These are phyloP conservation scores for Anthostomella pinea DNA, from an alignment of 2,329 filamentous ascomycete genomes.

Conservation along the genomic window DNA sequence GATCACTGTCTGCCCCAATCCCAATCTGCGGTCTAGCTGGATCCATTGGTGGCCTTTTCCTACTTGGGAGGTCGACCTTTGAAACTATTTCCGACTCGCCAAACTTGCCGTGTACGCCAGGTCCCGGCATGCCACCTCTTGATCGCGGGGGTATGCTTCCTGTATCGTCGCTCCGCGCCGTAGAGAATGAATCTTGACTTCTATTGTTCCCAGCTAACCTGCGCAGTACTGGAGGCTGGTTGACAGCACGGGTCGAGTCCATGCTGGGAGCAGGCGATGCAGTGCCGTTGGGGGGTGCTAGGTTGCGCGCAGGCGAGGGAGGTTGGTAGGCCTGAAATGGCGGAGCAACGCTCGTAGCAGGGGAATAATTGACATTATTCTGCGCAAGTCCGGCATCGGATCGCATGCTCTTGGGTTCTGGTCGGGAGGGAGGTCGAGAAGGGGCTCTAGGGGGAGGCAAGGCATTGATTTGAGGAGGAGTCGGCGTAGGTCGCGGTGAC, in stretches of 20 bases:
- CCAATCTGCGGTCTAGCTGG: conserved; percentile 48
- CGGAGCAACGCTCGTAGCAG: conserved; percentile 17
- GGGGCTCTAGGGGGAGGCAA: conserved; percentile 16
- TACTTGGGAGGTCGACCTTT: conserved; percentile 55
- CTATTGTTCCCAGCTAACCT: conserved; percentile 50
- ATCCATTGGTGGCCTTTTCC: conserved; percentile 66
- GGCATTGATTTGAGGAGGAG: conserved; percentile 19
- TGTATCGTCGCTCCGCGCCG: conserved; percentile 49
- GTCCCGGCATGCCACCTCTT: conserved; percentile 46
- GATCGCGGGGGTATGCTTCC: conserved; percentile 51
- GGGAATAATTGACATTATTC: conserved; percentile 11
- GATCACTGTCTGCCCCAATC: conserved; percentile 43
- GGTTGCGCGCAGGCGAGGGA: conserved; percentile 29
- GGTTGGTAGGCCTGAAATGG: conserved; percentile 23
- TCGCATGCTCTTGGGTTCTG: conserved; percentile 16
- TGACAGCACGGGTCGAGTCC: conserved; percentile 44
- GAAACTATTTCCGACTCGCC: conserved; percentile 31
- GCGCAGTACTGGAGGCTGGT: conserved; percentile 41
- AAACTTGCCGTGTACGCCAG: conserved; percentile 38
- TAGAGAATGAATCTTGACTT: conserved; percentile 54
- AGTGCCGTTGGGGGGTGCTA: conserved; percentile 39
- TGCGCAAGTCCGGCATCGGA: conserved; percentile 10
- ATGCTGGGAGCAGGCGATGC: conserved; percentile 52
- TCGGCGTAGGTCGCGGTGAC: conserved; percentile 19
- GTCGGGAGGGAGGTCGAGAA: conserved; percentile 18